Evolutionary conservation across 352 stramenopile genomes (phyloP), one percentile per base, ranked within the genome.

Genomic region (Aphanomyces stellatus): DNA sequence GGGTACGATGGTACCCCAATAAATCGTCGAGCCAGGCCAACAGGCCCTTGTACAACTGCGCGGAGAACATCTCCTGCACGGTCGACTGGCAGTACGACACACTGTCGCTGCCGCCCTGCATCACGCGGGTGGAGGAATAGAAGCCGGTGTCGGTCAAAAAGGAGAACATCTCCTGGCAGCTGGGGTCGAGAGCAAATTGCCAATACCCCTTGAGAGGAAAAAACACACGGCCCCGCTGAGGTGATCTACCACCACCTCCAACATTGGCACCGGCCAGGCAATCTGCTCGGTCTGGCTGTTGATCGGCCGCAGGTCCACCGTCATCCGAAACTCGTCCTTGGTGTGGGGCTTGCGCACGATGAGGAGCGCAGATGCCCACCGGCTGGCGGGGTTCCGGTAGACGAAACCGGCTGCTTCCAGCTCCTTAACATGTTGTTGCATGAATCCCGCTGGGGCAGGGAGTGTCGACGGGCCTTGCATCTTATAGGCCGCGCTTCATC

Each of bases 161-260:
- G 10, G 8, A 46, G 28, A 65, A 40, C 6, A 66, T 25, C 22
- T 73, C 64, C 8, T 64, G 69, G 40, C 64, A 69, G 3, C 66
- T 56, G 4, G 2, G 0, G 8, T 73, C 4, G 0, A 74, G 53
- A 0, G 62, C 60, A 5, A 74, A 28, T 43, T 74, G 62, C 69
- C 68, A 76, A 34, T 70, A 76, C 0, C 68, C 71, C 33, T 71
- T 72, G 5, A 68, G 28, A 71, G 49, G 0, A 33, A 62, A 8
- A 72, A n/a, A 48, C 33, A 6, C 40, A 61, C 1, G 49, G 53
- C 17, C 30, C 53, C 55, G 17, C 35, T 24, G 0, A 72, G 34
- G 19, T 60, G 7, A 7, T 66, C 60, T 2, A 65, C 63, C 1
- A 70, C 35, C 3, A 67, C 67, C 2, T 70, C 34, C 2, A 73